These are phyloP conservation scores for Polytrichum commune DNA, from an alignment of 225 moss, liverwort and hornwort species.

Conservation along the genomic window DNA sequence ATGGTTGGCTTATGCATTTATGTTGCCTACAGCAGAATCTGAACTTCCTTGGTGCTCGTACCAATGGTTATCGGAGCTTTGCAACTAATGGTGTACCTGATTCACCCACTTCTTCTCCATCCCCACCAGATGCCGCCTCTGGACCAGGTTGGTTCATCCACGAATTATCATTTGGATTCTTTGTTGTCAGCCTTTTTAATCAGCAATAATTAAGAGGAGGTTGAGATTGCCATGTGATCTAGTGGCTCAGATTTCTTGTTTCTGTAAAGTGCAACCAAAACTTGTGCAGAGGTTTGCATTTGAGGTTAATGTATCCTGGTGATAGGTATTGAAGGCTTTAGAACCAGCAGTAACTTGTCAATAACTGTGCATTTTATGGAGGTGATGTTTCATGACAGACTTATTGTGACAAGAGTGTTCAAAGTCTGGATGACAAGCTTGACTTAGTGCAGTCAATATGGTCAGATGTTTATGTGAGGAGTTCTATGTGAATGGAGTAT, in stretches of 20 bases:
- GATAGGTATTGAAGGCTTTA: neutral
- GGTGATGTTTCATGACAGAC: too few relatives aligned
- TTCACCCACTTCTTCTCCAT: slow-evolving; percentile 22
- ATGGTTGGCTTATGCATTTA: neutral
- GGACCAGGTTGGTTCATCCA: slow-evolving; percentile 18
- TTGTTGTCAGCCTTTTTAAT: neutral
- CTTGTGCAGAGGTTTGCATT: neutral
- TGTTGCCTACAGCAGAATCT: neutral
- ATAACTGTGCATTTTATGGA: too few relatives aligned
- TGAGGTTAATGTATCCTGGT: neutral
- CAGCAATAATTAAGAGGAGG: neutral
- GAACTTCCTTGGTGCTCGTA: slow-evolving; percentile 13
- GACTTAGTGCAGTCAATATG: too few relatives aligned
- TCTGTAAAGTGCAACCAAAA: neutral
- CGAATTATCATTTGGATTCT: neutral
- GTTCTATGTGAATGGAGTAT: too few relatives aligned
- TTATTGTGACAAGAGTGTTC: too few relatives aligned
- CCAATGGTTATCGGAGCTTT: slow-evolving; percentile 33
- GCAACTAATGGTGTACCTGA: slow-evolving; percentile 24
- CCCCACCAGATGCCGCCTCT: slow-evolving; percentile 7
- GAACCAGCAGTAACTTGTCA: neutral
- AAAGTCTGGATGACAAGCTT: too few relatives aligned
- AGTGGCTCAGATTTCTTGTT: neutral
- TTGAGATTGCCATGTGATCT: neutral
- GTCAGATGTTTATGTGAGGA: too few relatives aligned